Base-by-base conservation (phyloP, 139 green algal species). In the Zygnema cylindricum region DNA sequence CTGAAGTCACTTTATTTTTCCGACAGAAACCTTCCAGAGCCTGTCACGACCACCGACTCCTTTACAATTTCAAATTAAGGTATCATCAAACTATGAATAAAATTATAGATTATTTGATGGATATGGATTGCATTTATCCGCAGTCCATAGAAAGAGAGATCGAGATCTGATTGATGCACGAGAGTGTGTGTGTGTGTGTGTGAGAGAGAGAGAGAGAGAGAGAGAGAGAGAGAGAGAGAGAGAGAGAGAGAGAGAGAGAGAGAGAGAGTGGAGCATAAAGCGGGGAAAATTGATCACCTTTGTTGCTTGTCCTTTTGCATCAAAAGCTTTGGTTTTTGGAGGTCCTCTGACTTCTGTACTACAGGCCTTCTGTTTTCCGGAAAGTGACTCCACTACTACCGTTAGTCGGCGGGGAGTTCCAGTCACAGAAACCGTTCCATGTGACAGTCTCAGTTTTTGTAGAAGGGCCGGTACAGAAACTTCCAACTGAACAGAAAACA, bases 1-100 rank as follows among this genome's bases (percentile, higher is more conserved):
- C 92, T 0, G 85, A 21, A 0, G 88, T 33, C 16, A 96, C 93
- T 16, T 95, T 95, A 71, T 96, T 98, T 92, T 98, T 99, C 43
- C 91, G 94, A 91, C 95, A 98, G 91, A 99, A 99, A 38, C 97
- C 97, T 73, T 96, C 83, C 75, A 97, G 92, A 0, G 97, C 97
- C 87, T 90, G 86, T n/a, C 1, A 86, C 81, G 33, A 79, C 38
- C 71, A 43, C 36, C n/a, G n/a, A n/a, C n/a, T n/a, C n/a, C n/a
- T n/a, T n/a, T n/a, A n/a, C n/a, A n/a, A n/a, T n/a, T n/a, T n/a
- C n/a, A n/a, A n/a, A n/a, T n/a, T n/a, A n/a, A n/a, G n/a, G n/a
- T n/a, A n/a, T n/a, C n/a, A n/a, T n/a, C n/a, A n/a, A n/a, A n/a
- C n/a, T n/a, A n/a, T n/a, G n/a, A n/a, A n/a, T n/a, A n/a, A n/a